These are phyloP conservation scores for Epichloe aotearoae DNA, from an alignment of 2,329 filamentous ascomycete genomes.

Conservation along the genomic window DNA sequence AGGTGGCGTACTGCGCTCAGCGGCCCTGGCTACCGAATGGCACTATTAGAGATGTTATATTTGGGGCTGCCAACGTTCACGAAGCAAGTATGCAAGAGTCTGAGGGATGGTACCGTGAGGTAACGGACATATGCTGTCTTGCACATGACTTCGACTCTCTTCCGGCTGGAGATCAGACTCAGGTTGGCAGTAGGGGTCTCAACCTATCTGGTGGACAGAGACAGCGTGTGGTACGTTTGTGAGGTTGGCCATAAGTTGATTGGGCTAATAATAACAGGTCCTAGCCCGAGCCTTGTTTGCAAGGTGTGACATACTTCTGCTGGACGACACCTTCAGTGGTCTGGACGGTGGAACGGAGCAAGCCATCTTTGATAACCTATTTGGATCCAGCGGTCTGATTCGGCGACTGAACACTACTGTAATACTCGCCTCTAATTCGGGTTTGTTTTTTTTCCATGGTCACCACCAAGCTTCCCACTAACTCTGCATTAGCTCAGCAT, in stretches of 20 bases:
- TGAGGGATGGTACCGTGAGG: conserved; percentile 9
- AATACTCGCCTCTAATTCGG: background rate
- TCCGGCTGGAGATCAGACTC: conserved; percentile 9
- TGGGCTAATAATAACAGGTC: background rate
- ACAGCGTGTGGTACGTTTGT: conserved; percentile 11
- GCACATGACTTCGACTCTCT: conserved; percentile 11
- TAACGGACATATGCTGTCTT: conserved; percentile 10
- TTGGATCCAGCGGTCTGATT: background rate
- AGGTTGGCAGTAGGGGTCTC: conserved; percentile 10
- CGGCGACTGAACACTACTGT: background rate
- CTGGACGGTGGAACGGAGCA: background rate
- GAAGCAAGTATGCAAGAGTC: background rate
- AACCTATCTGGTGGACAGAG: conserved; percentile 12
- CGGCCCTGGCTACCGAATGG: conserved; percentile 10
- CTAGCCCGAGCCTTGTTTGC: background rate
- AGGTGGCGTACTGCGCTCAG: conserved; percentile 10
- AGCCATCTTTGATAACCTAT: background rate
- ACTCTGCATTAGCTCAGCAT: background rate
- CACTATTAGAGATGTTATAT: conserved; percentile 10
- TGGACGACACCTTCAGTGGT: background rate
- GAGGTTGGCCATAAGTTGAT: background rate
- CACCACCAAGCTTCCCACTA: background rate
- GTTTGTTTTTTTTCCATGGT: background rate
- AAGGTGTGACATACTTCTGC: background rate
- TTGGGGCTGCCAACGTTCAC: conserved; percentile 1